Evolutionary conservation across 1,139 yeast genomes (phyloP), one percentile per base, ranked within the genome.

Genomic region (Fermentozyma sake): DNA sequence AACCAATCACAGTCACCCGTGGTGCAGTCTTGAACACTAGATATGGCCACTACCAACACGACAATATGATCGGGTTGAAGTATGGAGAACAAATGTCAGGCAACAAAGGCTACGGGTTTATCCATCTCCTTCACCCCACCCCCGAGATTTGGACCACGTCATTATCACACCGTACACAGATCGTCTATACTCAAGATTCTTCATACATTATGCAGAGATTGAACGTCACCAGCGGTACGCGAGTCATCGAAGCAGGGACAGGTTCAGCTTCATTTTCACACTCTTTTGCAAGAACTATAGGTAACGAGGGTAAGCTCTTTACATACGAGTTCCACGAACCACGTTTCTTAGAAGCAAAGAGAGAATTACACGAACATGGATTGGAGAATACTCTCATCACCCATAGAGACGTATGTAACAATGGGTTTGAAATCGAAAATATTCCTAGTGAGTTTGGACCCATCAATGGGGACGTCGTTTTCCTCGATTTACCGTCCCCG

Each of bases 241-340:
- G 76, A 39, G 93, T 91, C 9, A 80, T 93, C 29, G 99, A 93
- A 55, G 96, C 97, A 0, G 99, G 99, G 20, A 93, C 99, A 1
- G 99, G 98, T 1, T 84, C 95, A 5, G 99, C 94, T 0, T 86
- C 96, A 2, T 85, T 93, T 48, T 83, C 96, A 4, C 99, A 93
- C 57, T 81, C 96, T 0, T 76, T 91, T 55, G 83, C 95, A 3
- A 70, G 99, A 46, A 76, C 91, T 0, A 79, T 83, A 2, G 78
- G 78, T 1, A 34, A 37, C 3, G 52, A 51, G 1, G 96, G 96
- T 0, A 65, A 65, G 20, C 63, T 93, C 3, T 89, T 72, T 60
- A 79, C 95, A 4, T 93, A 74, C 52, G 99, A 93, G 55, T 93
- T 89, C 56, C 98, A 93, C 50, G 82, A 80, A 45, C 81, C 82